Percentiles rank a stretch among this genome's conserved stretches.
These are phyloP conservation scores for Allomyces macrogynus DNA, from an alignment of 192 early-diverging fungal genomes.

Conservation along the genomic window DNA sequence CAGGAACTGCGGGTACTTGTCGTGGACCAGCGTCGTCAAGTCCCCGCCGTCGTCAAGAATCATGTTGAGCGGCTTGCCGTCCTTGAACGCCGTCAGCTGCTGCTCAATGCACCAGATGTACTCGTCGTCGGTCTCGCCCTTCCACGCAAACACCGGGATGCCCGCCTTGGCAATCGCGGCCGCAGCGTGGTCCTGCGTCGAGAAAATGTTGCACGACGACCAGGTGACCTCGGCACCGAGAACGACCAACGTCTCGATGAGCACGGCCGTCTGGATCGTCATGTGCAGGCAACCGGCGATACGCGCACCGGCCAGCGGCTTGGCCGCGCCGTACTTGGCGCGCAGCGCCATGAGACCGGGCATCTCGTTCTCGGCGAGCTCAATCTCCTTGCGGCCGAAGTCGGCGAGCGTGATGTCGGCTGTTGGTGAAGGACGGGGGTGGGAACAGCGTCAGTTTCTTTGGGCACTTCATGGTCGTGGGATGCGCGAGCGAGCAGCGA, in stretches of 20 bases:
- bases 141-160: constrained; percentile 96
- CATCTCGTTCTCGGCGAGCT: constrained; percentile 86
- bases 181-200: constrained; percentile 96
- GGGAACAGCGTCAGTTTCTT: too few relatives aligned
- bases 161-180: constrained; percentile 91
- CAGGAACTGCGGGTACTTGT: constrained; percentile 80
- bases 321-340: constrained; percentile 68
- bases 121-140: constrained; percentile 99
- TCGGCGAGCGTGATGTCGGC: constrained; percentile 85
- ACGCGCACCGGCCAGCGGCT: constrained; percentile 85
- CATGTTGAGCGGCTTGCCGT: constrained; percentile 86
- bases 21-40: constrained; percentile 86
- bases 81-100: constrained; percentile 76
- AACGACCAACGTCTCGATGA: constrained; percentile 88
- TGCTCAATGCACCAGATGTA: constrained; percentile 98
- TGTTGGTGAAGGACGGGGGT: too few relatives aligned
- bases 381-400: constrained; percentile 74
- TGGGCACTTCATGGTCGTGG: too few relatives aligned
- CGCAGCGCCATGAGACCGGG: constrained; percentile 90
- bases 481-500: too few relatives aligned
- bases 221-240: constrained; percentile 89
- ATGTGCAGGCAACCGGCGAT: constrained; percentile 97
- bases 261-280: constrained; percentile 97
- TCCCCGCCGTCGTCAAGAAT: constrained; percentile 99
- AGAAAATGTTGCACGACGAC: constrained; percentile 86